Conservation (phyloP, 176 grass and related monocot species). For the sorghum (Sorghum bicolor) region DNA sequence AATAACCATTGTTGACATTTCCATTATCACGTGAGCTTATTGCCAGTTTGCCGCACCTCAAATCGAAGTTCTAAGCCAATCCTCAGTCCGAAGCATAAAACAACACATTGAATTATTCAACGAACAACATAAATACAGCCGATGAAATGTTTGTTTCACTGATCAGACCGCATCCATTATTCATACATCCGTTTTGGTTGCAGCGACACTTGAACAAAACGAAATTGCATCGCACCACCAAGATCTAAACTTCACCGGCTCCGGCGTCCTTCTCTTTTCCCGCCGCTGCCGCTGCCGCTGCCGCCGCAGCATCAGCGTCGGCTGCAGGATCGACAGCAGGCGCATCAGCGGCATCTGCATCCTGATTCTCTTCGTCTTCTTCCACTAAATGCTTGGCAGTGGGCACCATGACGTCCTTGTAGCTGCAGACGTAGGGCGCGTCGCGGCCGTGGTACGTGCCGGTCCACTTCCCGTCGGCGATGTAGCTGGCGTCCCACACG, state of each 20-base stretch:
- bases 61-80: background rate
- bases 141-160: background rate
- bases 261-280: conserved; percentile 5
- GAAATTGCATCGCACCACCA: background rate
- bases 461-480: conserved; percentile 54
- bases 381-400: conserved; percentile 21
- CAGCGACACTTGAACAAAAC: background rate
- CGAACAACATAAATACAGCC: background rate
- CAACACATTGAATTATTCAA: background rate
- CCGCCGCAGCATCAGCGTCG: background rate
- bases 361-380: background rate
- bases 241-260: conserved; percentile 24
- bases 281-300: background rate
- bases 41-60: background rate
- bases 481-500: conserved; percentile 66
- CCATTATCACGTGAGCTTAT: background rate
- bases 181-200: background rate
- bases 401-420: conserved; percentile 57
- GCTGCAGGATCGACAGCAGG: background rate
- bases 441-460: conserved; percentile 56
- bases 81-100: background rate
- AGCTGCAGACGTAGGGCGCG: conserved; percentile 67
- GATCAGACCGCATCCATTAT: background rate
- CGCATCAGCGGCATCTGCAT: background rate
- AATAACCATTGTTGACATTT: background rate